Evolutionary conservation across 2,329 filamentous ascomycete species (phyloP), one percentile per base, ranked within the genome.

Genomic region (Cladosporium sphaerospermum): DNA sequence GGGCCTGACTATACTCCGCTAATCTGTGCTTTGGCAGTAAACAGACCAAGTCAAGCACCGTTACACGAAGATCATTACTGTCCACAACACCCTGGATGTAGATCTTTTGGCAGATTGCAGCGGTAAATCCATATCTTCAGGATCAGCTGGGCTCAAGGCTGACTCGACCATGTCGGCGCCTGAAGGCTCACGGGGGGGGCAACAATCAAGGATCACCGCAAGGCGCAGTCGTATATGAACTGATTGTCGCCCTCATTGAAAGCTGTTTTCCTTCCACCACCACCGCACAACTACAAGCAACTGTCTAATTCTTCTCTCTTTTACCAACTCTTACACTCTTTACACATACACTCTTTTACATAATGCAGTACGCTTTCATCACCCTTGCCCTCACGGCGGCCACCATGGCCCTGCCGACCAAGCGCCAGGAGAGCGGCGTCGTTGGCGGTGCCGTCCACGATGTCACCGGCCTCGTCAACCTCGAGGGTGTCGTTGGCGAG

Each of bases 371-470:
- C 48, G 48, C 48, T 44, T 43, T 51, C 32, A 34, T 51, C 48
- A 51, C 48, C 40, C 48, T 51, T 40, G 48, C 48, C 48, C 40
- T 51, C 18, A 50, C 48, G 33, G 48, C 48, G 39, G 39, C 48
- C 41, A 51, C 48, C 48, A 32, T 51, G 13, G 48, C 48, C 28
- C 40, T 51, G 5, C 48, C 48, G 31, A 50, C 48, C 48, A 44
- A 43, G 40, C 47, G 46, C 16, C 34, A 39, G 36, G 47, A 49
- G 46, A 32, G n/a, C n/a, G 47, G 37, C 28, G 70, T 90, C 63
- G 95, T 89, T 69, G 87, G 95, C 56, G 89, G 86, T 62, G 84
- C 92, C 73, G 96, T 96, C 81, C 96, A 96, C 77, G 85, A 85
- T 61, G 75, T 90, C 61, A 92, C 88, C 47, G 86, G 86, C 1